Evolutionary conservation across 2,329 filamentous ascomycete species (phyloP).

Genomic region (Rhynchosporium secalis): DNA sequence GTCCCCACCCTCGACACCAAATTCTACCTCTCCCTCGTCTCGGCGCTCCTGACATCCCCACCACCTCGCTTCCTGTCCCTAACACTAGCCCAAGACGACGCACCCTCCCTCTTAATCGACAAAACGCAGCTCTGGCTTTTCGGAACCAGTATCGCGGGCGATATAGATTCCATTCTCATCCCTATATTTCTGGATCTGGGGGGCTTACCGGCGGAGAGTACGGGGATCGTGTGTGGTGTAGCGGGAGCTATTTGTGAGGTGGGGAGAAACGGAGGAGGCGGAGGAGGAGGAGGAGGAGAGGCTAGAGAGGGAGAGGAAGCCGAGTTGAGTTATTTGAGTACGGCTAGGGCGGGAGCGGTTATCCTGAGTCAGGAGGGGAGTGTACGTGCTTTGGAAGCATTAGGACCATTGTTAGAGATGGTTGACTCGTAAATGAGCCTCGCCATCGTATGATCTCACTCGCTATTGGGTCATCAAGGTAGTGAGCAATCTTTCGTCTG

Average conservation of each 20-base stretch:
- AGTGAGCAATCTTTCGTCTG: too few relatives aligned
- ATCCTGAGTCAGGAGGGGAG: constrained; percentile 78
- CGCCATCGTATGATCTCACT: too few relatives aligned
- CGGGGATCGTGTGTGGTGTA: constrained; percentile 92
- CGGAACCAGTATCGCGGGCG: constrained; percentile 73
- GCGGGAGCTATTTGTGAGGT: constrained; percentile 63
- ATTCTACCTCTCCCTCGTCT: constrained; percentile 62
- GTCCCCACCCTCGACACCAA: constrained; percentile 62
- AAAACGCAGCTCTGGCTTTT: constrained; percentile 64
- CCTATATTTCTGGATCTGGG: constrained; percentile 88
- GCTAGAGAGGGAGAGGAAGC: constrained; percentile 38
- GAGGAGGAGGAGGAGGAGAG: not conserved
- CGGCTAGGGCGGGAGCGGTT: constrained; percentile 83
- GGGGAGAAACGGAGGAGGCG: constrained; percentile 60
- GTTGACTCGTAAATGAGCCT: too few relatives aligned
- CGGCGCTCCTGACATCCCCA: constrained; percentile 54
- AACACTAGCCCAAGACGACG: constrained; percentile 71
- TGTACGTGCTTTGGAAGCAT: constrained; percentile 68
- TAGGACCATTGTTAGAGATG: constrained; percentile 48
- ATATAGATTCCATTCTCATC: constrained; percentile 69
- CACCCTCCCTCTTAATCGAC: constrained; percentile 72
- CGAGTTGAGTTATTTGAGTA: constrained; percentile 89
- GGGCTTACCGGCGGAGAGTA: constrained; percentile 79
- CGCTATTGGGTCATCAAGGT: too few relatives aligned
- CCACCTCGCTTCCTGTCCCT: constrained; percentile 70